Base-by-base conservation (phyloP, 345 rosid genomes). In the Murraya paniculata region DNA sequence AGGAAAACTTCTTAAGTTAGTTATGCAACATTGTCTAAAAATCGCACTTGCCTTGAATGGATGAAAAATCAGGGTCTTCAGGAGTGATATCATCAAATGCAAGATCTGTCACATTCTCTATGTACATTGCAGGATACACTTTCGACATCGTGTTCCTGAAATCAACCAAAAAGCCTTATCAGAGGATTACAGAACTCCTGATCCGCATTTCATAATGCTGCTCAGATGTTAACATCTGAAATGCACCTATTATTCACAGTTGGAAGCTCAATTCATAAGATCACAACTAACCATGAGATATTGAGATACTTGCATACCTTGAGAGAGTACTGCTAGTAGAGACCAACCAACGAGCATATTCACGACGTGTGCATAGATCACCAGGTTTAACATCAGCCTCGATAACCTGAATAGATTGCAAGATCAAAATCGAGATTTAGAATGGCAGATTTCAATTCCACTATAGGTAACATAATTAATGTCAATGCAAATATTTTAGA, bases 111-210 rank as follows among this genome's bases (percentile, higher is more conserved):
- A 91, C 91, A 79, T 93, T 87, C 85, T 93, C 98, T 64, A 96
- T 89, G 79, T 90, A 94, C 98, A 92, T 96, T 24, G 98, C 99
- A 61, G 97, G 98, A 88, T 92, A 93, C 50, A 95, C 92, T 83
- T 95, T 95, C 31, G 99, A 93, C 73, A 81, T 73, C 5, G 94
- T 77, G 74, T 81, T 92, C 90, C 98, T 93, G 78, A 85, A 86
- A 84, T 76, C 65, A 69, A 82, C 33, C 61, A 59, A 79, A 82
- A 73, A 71, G 25, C 60, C 76, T 70, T 76, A 73, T 66, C 66
- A 64, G 38, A 68, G 64, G 19, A 36, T 39, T 19, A 65, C 35
- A 30, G 65, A 36, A 60, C 50, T 77, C 74, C 41, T 65, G 57
- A 45, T 28, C 31, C 45, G n/a, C 68, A 68, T 56, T 62, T 68